Evolutionary conservation across 2,329 filamentous ascomycete species (phyloP).

Genomic region (Penicillium sp.): DNA sequence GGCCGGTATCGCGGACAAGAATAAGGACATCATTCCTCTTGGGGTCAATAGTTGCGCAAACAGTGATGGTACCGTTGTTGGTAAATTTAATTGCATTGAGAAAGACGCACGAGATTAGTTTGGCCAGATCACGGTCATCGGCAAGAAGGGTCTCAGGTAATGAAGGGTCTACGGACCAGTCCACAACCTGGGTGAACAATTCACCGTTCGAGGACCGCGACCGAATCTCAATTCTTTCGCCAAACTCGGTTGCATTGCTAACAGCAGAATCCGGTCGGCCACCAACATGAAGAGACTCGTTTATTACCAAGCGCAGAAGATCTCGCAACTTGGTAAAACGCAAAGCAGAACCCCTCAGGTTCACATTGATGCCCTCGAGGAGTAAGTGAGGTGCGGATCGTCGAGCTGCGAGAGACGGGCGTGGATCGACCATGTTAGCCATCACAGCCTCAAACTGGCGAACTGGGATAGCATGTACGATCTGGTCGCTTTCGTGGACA

Average conservation of each 20-base stretch:
- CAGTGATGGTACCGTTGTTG: conserved; percentile 52
- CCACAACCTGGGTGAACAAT: conserved; percentile 37
- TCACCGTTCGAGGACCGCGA: conserved; percentile 40
- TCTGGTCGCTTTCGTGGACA: conserved; percentile 37
- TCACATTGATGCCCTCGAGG: conserved; percentile 31
- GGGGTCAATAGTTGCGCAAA: conserved; percentile 47
- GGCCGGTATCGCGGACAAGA: conserved; percentile 57
- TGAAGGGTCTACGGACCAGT: conserved; percentile 41
- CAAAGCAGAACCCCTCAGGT: conserved; percentile 29
- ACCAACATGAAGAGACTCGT: conserved; percentile 42
- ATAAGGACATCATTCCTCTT: conserved; percentile 51
- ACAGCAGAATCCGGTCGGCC: conserved; percentile 43
- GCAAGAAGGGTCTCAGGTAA: conserved; percentile 43
- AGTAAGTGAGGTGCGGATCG: conserved; percentile 30
- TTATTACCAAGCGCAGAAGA: conserved; percentile 40
- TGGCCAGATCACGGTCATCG: conserved; percentile 56
- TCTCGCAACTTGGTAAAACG: conserved; percentile 41
- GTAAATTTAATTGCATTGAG: conserved; percentile 65
- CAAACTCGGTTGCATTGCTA: conserved; percentile 36
- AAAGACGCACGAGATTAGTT: conserved; percentile 56
- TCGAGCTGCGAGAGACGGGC: conserved; percentile 30
- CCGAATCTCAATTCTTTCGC: conserved; percentile 41
- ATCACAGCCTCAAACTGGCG: conserved; percentile 35
- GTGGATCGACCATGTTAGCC: conserved; percentile 31
- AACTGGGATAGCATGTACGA: conserved; percentile 30